These are phyloP conservation scores for Leccinellum rugosiceps DNA, from an alignment of 768 basidiomycete genomes.

Conservation along the genomic window DNA sequence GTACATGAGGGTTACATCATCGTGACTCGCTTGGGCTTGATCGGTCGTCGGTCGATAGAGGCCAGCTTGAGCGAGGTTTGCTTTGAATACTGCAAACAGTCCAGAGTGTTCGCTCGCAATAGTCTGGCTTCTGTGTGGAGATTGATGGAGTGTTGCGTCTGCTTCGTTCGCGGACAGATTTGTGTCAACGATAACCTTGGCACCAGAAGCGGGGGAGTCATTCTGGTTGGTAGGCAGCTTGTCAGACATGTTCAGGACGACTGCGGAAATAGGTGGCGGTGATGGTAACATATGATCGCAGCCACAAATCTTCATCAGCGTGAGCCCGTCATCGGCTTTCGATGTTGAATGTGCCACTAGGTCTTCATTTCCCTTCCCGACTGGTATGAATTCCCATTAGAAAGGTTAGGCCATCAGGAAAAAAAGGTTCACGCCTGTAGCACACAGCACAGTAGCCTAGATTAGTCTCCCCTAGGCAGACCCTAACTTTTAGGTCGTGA, in stretches of 20 bases:
- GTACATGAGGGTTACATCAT: constrained; percentile 67
- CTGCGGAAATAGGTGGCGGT: background rate
- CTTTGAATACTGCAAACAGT: constrained; percentile 49
- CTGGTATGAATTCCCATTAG: no score
- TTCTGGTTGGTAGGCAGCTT: background rate
- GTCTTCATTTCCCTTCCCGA: no score
- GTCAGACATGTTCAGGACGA: background rate
- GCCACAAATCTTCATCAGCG: background rate
- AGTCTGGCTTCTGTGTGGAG: background rate
- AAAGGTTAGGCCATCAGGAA: no score
- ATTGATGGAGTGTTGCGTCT: background rate
- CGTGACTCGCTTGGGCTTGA: constrained; percentile 44
- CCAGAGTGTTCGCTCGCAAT: background rate
- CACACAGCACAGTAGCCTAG: no score
- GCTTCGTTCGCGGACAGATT: background rate
- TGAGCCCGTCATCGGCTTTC: no score
- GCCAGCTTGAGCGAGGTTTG: constrained; percentile 43
- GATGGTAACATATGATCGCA: background rate
- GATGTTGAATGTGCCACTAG: no score
- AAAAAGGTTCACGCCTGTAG: no score
- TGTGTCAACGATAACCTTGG: background rate
- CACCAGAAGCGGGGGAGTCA: background rate
- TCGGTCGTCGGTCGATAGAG: constrained; percentile 46
- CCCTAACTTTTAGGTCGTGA: no score
- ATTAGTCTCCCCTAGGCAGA: no score